phyloP scores from a whole-genome alignment of 192 early-diverging fungal species.

The Coemansia sp. region DNA sequence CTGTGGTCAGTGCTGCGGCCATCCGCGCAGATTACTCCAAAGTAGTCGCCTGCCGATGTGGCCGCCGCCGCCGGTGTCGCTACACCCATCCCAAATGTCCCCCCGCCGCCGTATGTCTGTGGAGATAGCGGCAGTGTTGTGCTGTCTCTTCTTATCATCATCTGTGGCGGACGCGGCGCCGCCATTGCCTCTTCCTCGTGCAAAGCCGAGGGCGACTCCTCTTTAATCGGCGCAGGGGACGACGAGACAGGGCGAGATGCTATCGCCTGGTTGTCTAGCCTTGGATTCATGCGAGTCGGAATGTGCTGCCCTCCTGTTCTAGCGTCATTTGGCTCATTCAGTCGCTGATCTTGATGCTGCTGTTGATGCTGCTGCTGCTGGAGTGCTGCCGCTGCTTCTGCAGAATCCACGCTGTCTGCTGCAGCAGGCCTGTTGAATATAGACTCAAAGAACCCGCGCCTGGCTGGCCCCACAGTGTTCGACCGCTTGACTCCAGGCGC shows the following conservation, averaged over 20 bases:
- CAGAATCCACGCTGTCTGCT: not conserved
- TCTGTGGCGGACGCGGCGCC: not conserved
- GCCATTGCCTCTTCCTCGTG: constrained; percentile 1
- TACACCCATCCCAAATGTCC: not conserved
- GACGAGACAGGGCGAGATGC: not conserved
- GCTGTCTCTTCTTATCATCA: not conserved
- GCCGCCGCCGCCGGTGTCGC: constrained; percentile 6
- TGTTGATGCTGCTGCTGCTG: not conserved
- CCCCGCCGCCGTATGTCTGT: not conserved
- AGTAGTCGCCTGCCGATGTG: constrained; percentile 26
- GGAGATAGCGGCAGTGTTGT: constrained; percentile 16
- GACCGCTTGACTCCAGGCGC: constrained; percentile 39
- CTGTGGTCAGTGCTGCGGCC: constrained; percentile 14
- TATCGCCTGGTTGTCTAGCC: not conserved
- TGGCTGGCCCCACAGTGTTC: constrained; percentile 45
- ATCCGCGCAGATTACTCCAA: constrained; percentile 24
- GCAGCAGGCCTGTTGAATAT: constrained; percentile 17
- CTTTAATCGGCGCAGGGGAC: constrained; percentile 22
- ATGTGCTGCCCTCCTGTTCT: not conserved
- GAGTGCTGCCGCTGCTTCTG: not conserved
- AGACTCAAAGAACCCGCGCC: constrained; percentile 35
- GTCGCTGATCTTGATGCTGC: not conserved
- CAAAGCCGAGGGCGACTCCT: constrained; percentile 15
- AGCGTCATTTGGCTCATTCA: not conserved
- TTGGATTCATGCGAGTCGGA: not conserved